Evolutionary conservation across 352 stramenopile species (phyloP), one percentile per base, ranked within the genome.

Genomic region (Peronosclerospora sorghi): DNA sequence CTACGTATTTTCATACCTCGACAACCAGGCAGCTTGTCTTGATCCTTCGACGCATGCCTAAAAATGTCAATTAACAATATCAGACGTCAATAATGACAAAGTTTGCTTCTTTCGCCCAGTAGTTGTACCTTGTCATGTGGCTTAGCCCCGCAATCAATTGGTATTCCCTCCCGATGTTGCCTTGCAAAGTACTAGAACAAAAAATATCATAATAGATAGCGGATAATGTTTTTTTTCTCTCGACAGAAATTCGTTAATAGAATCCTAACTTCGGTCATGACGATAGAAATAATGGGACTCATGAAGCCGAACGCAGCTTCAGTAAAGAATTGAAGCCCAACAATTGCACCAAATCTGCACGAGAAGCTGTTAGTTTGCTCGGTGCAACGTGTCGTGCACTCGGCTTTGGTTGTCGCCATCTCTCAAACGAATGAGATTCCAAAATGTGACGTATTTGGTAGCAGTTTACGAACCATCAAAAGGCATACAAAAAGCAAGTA

Each of bases 141-240:
- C 32, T 81, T 43, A 10, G 44, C 44, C n/a, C 66, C 74, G 40
- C 77, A 89, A 49, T 89, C 64, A 51, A 86, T 83, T 13, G 61
- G 45, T 15, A 52, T 26, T 1, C 68, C 74, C 27, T 70, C 38
- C 21, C 60, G 75, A 41, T 73, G 62, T 18, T 73, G 45, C 13
- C 68, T 63, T n/a, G 74, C 77, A 70, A 89, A 89, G 48, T 86
- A 89, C 73, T 88, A 35, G 17, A 47, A 32, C 27, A 24, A 12
- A 36, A 6, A 23, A 20, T 13, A 13, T 13, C 13, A 17, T 5
- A 34, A 34, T 15, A 34, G 10, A 34, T n/a, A 13, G 4, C 5
- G n/a, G 13, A 13, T 15, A 15, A 34, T 12, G 7, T 12, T 12
- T 30, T 30, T 30, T 30, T 30, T 12, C 26, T 7, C 26, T 30